Evolutionary conservation across 495 filamentous ascomycete genomes (phyloP).

Genomic region (Aspergillus baeticus): DNA sequence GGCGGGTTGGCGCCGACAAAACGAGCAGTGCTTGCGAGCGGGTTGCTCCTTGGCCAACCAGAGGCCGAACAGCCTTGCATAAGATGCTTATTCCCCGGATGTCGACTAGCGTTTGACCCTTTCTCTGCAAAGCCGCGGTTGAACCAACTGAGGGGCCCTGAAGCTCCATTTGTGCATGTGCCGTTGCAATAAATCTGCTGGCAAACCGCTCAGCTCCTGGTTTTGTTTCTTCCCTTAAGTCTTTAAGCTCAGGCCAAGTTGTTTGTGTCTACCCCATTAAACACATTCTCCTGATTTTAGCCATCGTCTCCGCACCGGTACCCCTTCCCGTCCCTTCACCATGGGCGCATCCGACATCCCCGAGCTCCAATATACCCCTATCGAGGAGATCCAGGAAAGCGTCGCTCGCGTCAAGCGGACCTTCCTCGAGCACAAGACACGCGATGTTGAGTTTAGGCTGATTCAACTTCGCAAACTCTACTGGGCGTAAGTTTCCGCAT

Average conservation of each 20-base stretch:
- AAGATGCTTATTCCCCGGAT: neutral
- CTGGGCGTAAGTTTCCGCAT: constrained; percentile 60
- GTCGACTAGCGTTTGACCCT: too few species aligned
- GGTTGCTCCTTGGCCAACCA: neutral
- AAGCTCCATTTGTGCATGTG: neutral
- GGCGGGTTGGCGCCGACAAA: neutral
- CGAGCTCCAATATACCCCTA: constrained; percentile 61
- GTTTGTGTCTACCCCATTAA: neutral
- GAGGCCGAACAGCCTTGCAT: neutral
- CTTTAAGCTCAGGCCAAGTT: neutral
- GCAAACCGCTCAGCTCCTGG: neutral
- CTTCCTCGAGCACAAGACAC: constrained; percentile 78
- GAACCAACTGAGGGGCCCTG: too few species aligned
- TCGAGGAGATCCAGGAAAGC: constrained; percentile 63
- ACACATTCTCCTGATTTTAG: neutral
- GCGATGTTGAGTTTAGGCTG: constrained; percentile 75
- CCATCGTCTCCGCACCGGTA: neutral
- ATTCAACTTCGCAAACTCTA: constrained; percentile 89
- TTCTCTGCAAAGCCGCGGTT: too few species aligned
- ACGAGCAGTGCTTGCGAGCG: constrained; percentile 15
- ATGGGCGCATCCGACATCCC: constrained; percentile 43
- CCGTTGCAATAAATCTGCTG: neutral
- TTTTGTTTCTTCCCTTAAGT: neutral
- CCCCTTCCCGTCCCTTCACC: constrained; percentile 6
- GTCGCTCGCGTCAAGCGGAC: constrained; percentile 56